Percentiles rank a stretch among this genome's conserved stretches.
These are phyloP conservation scores for Chaetoceros muelleri DNA, from an alignment of 108 stramenopile genomes.

Conservation along the genomic window DNA sequence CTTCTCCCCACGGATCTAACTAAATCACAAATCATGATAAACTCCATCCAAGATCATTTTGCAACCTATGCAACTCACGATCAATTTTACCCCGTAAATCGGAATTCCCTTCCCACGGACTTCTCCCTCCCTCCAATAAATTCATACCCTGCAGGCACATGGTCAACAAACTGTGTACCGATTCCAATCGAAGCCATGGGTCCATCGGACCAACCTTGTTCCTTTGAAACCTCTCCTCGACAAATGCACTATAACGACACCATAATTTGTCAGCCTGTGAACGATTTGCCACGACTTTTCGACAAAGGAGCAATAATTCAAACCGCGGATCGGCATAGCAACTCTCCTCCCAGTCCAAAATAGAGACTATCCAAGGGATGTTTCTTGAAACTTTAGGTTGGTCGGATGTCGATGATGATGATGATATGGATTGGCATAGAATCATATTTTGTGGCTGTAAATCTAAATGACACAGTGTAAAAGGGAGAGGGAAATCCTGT, in stretches of 20 bases:
- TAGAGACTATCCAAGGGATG: slow-evolving; percentile 26
- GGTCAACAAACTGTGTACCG: slow-evolving; percentile 53
- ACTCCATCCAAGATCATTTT: slow-evolving; percentile 2
- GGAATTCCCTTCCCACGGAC: slow-evolving; percentile 69
- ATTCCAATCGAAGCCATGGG: slow-evolving; percentile 75
- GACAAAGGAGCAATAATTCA: slow-evolving; percentile 60
- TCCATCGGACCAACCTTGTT: slow-evolving; percentile 53
- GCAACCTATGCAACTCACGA: slow-evolving; percentile 48
- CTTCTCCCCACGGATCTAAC: no score
- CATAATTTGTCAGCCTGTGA: slow-evolving; percentile 55
- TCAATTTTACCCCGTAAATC: slow-evolving; percentile 60
- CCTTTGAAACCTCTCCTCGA: not conserved
- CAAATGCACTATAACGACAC: slow-evolving; percentile 24
- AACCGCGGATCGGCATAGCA: slow-evolving; percentile 73
- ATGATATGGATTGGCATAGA: slow-evolving; percentile 15
- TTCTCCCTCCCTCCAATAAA: slow-evolving; percentile 45
- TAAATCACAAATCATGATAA: no score
- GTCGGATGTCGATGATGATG: not conserved
- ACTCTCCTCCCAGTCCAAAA: slow-evolving; percentile 85
- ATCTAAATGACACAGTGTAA: slow-evolving; percentile 73
- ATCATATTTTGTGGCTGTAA: slow-evolving; percentile 79
- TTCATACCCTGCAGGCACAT: slow-evolving; percentile 53
- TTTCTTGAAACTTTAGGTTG: not conserved
- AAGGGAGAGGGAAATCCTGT: slow-evolving; percentile 14
- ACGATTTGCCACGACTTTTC: slow-evolving; percentile 70